phyloP scores from a whole-genome alignment of 169 alveolate genomes.

The Babesia gibsoni region DNA sequence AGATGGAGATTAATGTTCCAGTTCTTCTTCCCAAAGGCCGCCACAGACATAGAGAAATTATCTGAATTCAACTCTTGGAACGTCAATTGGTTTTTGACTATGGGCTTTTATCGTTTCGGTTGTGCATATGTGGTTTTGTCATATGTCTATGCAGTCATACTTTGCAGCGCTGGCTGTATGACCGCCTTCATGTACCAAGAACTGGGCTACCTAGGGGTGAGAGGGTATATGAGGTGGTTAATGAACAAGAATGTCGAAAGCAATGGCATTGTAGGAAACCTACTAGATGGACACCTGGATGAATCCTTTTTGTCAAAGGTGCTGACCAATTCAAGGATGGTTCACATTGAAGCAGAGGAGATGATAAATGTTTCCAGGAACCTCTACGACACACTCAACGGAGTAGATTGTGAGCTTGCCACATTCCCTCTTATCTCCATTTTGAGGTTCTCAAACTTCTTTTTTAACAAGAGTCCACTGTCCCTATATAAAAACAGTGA shows the following conservation, averaged over 20 bases:
- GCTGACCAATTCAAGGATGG: constrained; percentile 37
- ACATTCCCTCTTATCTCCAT: constrained; percentile 50
- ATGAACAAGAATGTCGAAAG: not conserved
- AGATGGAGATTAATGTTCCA: constrained; percentile 54
- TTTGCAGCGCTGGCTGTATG: constrained; percentile 32
- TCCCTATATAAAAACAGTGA: constrained; percentile 8
- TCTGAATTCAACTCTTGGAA: constrained; percentile 42
- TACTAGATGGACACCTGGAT: constrained; percentile 6
- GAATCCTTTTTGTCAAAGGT: constrained; percentile 5
- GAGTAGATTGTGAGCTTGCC: constrained; percentile 37
- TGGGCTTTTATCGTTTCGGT: constrained; percentile 65
- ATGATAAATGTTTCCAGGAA: constrained; percentile 52
- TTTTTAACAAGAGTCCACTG: constrained; percentile 20
- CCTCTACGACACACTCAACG: constrained; percentile 48
- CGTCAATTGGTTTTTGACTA: constrained; percentile 50
- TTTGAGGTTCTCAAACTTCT: constrained; percentile 14
- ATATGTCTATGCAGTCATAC: constrained; percentile 23
- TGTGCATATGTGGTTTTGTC: constrained; percentile 50
- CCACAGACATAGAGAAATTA: constrained; percentile 23
- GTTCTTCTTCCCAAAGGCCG: constrained; percentile 56
- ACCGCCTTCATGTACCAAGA: constrained; percentile 56
- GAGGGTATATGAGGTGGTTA: constrained; percentile 46
- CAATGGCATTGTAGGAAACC: not conserved
- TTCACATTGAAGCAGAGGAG: constrained; percentile 49
- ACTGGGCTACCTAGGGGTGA: constrained; percentile 50